Evolutionary conservation across 2,329 filamentous ascomycete species (phyloP).

Genomic region (Trichoderma brevicompactum): DNA sequence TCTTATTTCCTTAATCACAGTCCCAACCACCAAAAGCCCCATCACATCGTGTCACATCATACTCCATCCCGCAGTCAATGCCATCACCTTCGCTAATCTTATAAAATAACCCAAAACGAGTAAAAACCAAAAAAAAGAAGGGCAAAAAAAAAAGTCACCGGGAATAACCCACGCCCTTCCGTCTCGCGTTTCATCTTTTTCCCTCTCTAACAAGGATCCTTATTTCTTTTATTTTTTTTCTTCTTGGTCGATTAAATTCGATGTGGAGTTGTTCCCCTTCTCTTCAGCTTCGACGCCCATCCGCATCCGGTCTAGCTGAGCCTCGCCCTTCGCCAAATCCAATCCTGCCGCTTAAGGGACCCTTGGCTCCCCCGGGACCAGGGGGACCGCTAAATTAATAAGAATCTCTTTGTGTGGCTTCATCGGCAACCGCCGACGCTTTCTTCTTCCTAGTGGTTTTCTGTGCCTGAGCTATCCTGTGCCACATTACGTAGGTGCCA

Average conservation of each 20-base stretch:
- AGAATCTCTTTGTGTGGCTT: slow-evolving; percentile 2
- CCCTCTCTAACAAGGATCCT: background rate
- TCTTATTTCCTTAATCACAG: background rate
- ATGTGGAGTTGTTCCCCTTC: background rate
- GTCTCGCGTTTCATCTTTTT: background rate
- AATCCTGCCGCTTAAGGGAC: background rate
- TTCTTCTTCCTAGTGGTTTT: background rate
- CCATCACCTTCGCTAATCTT: slow-evolving; percentile 19
- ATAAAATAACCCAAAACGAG: background rate
- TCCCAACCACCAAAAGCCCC: background rate
- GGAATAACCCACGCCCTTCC: background rate
- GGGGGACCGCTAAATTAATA: background rate
- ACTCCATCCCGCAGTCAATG: background rate
- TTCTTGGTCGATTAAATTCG: too few species aligned
- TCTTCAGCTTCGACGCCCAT: background rate
- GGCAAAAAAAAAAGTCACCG: background rate
- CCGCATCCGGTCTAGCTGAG: slow-evolving; percentile 3
- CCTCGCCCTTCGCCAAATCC: background rate
- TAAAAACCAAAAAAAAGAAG: background rate
- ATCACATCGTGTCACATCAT: background rate
- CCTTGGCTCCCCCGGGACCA: background rate
- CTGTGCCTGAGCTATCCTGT: slow-evolving; percentile 11
- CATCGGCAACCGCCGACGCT: background rate
- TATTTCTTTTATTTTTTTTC: background rate
- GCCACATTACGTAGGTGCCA: slow-evolving; percentile 18